Evolutionary conservation across 1,139 yeast species (phyloP).

Genomic region (Blastobotrys apis): DNA sequence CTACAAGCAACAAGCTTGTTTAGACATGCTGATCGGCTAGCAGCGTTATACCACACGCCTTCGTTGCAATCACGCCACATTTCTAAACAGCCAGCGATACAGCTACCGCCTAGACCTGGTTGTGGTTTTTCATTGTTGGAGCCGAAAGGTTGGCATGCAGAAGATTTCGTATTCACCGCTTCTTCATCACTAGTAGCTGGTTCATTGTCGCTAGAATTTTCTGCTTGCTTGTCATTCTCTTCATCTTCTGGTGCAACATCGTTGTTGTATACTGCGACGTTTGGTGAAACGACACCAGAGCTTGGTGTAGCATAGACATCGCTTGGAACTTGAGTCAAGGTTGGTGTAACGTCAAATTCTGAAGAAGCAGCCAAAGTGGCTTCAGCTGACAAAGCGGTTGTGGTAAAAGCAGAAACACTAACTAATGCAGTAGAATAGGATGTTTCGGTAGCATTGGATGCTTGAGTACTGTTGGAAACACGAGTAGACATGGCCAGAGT

Average conservation of each 20-base stretch:
- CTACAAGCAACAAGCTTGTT: slow-evolving; percentile 23
- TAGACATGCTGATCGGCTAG: slow-evolving; percentile 19
- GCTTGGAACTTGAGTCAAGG: neutral
- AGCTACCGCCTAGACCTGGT: slow-evolving; percentile 21
- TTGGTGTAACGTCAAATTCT: slow-evolving; percentile 1
- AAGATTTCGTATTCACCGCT: too few species aligned
- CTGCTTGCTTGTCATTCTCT: neutral
- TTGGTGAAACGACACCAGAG: neutral
- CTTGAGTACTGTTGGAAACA: too few species aligned
- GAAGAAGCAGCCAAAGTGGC: neutral
- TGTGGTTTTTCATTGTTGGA: slow-evolving; percentile 18
- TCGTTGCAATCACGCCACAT: slow-evolving; percentile 19
- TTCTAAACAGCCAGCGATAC: slow-evolving; percentile 25
- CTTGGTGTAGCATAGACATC: neutral
- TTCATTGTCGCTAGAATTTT: neutral
- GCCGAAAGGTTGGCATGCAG: slow-evolving; percentile 19
- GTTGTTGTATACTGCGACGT: neutral
- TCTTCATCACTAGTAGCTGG: too few species aligned
- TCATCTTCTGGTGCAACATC: neutral
- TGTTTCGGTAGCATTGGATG: too few species aligned
- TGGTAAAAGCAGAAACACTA: slow-evolving; percentile 11
- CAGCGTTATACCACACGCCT: slow-evolving; percentile 12
- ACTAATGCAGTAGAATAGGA: too few species aligned
- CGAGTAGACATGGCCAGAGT: neutral
- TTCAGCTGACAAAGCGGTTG: slow-evolving; percentile 1